A percentile compares a stretch with the other conserved stretches of the same genome.
phyloP scores from a whole-genome alignment of 2,329 filamentous ascomycete species.

The Emmonsiellopsis sp. region DNA sequence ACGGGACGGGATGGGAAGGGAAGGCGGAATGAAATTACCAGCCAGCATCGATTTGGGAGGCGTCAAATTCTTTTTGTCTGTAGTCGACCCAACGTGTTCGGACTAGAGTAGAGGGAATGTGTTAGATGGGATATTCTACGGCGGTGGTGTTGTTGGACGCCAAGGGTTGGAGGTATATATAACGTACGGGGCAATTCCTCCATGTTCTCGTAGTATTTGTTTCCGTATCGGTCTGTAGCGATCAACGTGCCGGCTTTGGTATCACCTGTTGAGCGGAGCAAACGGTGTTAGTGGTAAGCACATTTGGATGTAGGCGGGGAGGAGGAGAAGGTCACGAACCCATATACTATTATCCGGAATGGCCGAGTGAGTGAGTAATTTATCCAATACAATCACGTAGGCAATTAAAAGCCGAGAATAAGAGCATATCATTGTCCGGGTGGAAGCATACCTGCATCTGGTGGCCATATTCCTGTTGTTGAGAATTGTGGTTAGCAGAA shows the following conservation, averaged over 20 bases:
- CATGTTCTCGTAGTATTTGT: constrained; percentile 94
- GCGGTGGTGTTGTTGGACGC: neutral
- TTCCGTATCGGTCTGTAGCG: constrained; percentile 80
- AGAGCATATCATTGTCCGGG: constrained; percentile 6
- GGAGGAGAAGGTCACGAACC: constrained; percentile 21
- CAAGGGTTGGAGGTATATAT: neutral
- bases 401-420: constrained; percentile 17
- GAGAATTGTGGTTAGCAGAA: constrained; percentile 29
- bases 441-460: constrained; percentile 69
- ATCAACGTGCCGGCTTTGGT: constrained; percentile 88
- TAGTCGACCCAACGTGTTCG: constrained; percentile 98
- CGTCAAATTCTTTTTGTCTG: constrained; percentile 63
- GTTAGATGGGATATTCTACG: neutral
- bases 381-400: neutral
- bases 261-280: constrained; percentile 57
- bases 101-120: constrained; percentile 43
- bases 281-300: constrained; percentile 17
- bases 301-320: neutral
- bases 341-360: constrained; percentile 30
- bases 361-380: neutral
- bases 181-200: constrained; percentile 77
- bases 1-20: neutral
- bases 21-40: constrained; percentile 45
- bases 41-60: constrained; percentile 74
- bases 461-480: constrained; percentile 69